Evolutionary conservation across 225 moss, liverwort and hornwort species (phyloP).

Genomic region (Marchantia paleacea): DNA sequence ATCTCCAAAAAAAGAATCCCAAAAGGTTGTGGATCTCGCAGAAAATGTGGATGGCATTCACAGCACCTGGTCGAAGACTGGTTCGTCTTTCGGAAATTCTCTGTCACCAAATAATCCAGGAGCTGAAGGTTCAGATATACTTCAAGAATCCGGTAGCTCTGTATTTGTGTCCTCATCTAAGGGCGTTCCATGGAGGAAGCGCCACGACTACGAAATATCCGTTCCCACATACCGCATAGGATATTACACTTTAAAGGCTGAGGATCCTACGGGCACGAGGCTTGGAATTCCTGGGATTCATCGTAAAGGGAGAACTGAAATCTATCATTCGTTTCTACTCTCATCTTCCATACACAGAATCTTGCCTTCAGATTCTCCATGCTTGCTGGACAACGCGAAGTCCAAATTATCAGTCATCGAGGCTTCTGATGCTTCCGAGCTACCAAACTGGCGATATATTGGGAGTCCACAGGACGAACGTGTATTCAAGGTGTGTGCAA

Average conservation of each 20-base stretch:
- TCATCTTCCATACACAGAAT: slow-evolving; percentile 64
- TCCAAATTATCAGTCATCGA: slow-evolving; percentile 17
- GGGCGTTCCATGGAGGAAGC: slow-evolving; percentile 27
- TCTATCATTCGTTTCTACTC: slow-evolving; percentile 51
- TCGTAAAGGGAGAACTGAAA: slow-evolving; percentile 35
- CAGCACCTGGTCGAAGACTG: background rate
- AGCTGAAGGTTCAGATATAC: slow-evolving; percentile 22
- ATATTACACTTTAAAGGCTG: slow-evolving; percentile 42
- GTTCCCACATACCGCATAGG: slow-evolving; percentile 63
- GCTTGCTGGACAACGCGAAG: slow-evolving; percentile 46
- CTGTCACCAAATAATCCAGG: background rate
- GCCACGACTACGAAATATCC: slow-evolving; percentile 32
- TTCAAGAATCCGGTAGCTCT: slow-evolving; percentile 21
- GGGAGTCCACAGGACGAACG: slow-evolving; percentile 44
- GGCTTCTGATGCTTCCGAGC: slow-evolving; percentile 4
- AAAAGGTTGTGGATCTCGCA: slow-evolving; percentile 20
- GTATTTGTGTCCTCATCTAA: slow-evolving; percentile 15
- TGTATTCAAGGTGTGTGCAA: slow-evolving; percentile 49
- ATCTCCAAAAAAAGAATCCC: slow-evolving; percentile 31
- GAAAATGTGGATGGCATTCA: slow-evolving; percentile 8
- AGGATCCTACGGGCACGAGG: slow-evolving; percentile 36
- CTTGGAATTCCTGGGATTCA: slow-evolving; percentile 43
- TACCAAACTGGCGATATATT: slow-evolving; percentile 53
- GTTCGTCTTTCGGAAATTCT: background rate
- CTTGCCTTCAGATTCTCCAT: slow-evolving; percentile 52